A percentile compares a stretch with the other conserved stretches of the same genome.
Conservation (phyloP, 306 rosid genomes). For the Lathyrus tuberosus region DNA sequence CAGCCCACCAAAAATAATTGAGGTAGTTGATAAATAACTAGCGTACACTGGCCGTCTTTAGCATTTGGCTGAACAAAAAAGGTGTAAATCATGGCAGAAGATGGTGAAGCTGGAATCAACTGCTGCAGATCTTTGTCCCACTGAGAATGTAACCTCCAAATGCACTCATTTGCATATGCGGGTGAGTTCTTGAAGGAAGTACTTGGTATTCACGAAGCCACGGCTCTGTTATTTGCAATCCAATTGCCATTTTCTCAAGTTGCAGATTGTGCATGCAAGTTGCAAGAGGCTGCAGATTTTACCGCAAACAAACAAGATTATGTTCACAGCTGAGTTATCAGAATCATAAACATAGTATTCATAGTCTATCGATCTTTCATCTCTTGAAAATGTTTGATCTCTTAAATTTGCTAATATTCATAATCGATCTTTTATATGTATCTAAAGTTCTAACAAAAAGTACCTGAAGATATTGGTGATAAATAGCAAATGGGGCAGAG, state of each 20-base stretch:
- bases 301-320: constrained; percentile 25
- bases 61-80: neutral
- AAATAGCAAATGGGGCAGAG: constrained; percentile 92
- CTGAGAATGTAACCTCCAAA: constrained; percentile 93
- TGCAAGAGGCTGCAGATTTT: constrained; percentile 76
- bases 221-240: constrained; percentile 94
- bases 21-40: constrained; percentile 12
- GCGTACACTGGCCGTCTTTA: constrained; percentile 21
- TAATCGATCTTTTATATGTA: constrained; percentile 15
- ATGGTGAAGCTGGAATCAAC: constrained; percentile 34
- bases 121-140: constrained; percentile 74
- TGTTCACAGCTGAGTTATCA: neutral
- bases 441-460: constrained; percentile 30
- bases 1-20: constrained; percentile 4
- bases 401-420: neutral
- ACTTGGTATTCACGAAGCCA: constrained; percentile 99
- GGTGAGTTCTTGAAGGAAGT: constrained; percentile 95
- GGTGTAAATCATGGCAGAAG: neutral
- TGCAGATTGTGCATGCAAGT: constrained; percentile 94
- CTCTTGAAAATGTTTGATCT: neutral
- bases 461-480: constrained; percentile 96
- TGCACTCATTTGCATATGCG: constrained; percentile 88
- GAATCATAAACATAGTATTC: constrained; percentile 2
- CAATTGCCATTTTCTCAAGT: constrained; percentile 83
- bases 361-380: no score